phyloP scores from a whole-genome alignment of 306 rosid genomes.

The Cicer bijugum region DNA sequence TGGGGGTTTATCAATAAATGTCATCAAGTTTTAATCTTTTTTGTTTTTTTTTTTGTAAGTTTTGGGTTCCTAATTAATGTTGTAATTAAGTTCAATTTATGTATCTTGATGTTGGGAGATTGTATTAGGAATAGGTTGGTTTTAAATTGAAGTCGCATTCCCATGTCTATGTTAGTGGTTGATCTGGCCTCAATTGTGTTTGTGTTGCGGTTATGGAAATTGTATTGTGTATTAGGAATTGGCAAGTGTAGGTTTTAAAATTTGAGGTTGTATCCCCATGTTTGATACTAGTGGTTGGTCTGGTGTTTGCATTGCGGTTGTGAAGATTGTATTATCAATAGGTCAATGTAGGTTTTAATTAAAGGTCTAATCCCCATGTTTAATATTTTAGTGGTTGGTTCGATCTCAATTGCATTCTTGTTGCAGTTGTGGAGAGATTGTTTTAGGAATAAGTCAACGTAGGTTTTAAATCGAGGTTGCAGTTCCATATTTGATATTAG shows the following conservation, averaged over 20 bases:
- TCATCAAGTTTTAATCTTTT: neutral
- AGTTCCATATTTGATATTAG: neutral
- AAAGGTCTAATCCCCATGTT: neutral
- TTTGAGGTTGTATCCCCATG: neutral
- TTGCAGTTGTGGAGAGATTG: no score
- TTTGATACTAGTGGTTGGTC: no score
- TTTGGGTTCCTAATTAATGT: neutral
- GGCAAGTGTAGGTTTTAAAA: neutral
- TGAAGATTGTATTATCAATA: neutral
- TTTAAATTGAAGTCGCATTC: neutral
- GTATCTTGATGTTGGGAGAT: neutral
- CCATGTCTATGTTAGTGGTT: no score
- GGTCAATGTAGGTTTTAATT: constrained; percentile 1
- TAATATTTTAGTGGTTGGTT: neutral
- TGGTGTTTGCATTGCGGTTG: no score
- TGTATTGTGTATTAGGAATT: neutral
- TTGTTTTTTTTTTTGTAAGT: neutral
- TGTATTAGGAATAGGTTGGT: constrained; percentile 1
- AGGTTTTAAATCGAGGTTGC: neutral
- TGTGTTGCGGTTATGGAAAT: no score
- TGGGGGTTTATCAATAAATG: neutral
- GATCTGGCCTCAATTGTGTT: no score
- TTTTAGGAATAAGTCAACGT: neutral
- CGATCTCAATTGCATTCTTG: no score
- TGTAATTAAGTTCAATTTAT: constrained; percentile 16